phyloP scores from a whole-genome alignment of 2,329 filamentous ascomycete species.

The Mycosphaerella arachidis region DNA sequence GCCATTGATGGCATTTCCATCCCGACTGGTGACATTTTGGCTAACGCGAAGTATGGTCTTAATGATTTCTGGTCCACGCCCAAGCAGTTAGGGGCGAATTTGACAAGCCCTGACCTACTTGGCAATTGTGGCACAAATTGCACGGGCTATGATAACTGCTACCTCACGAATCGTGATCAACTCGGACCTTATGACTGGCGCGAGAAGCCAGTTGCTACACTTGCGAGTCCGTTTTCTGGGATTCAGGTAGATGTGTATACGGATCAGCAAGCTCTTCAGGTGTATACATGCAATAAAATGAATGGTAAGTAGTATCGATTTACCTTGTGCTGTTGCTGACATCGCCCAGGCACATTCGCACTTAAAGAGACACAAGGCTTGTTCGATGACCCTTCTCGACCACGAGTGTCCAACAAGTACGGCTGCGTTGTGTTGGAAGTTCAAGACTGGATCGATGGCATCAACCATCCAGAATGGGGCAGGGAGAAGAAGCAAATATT shows the following conservation, averaged over 20 bases:
- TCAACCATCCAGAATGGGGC: slow-evolving; percentile 90
- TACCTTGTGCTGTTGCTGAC: slow-evolving; percentile 11
- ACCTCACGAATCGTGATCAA: slow-evolving; percentile 59
- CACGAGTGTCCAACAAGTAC: slow-evolving; percentile 64
- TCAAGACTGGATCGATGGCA: slow-evolving; percentile 86
- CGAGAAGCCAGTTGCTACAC: slow-evolving; percentile 55
- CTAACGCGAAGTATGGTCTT: slow-evolving; percentile 62
- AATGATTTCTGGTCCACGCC: slow-evolving; percentile 79
- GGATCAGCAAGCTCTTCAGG: slow-evolving; percentile 82
- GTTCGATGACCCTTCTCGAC: slow-evolving; percentile 49
- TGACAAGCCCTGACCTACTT: slow-evolving; percentile 56
- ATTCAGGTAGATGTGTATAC: slow-evolving; percentile 77
- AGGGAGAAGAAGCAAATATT: slow-evolving; percentile 51
- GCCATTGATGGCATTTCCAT: slow-evolving; percentile 56
- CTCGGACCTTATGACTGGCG: slow-evolving; percentile 61
- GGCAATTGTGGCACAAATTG: slow-evolving; percentile 78
- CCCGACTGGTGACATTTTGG: slow-evolving; percentile 57
- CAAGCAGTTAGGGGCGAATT: slow-evolving; percentile 71
- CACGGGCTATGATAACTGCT: slow-evolving; percentile 78
- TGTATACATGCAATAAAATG: slow-evolving; percentile 77
- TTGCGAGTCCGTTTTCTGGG: slow-evolving; percentile 71
- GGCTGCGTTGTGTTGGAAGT: slow-evolving; percentile 88
- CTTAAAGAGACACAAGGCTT: slow-evolving; percentile 69
- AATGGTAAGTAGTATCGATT: slow-evolving; percentile 54
- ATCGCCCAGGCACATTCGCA: slow-evolving; percentile 49